These are phyloP conservation scores for Karstenula rhodostoma DNA, from an alignment of 2,329 filamentous ascomycete species.

Conservation along the genomic window DNA sequence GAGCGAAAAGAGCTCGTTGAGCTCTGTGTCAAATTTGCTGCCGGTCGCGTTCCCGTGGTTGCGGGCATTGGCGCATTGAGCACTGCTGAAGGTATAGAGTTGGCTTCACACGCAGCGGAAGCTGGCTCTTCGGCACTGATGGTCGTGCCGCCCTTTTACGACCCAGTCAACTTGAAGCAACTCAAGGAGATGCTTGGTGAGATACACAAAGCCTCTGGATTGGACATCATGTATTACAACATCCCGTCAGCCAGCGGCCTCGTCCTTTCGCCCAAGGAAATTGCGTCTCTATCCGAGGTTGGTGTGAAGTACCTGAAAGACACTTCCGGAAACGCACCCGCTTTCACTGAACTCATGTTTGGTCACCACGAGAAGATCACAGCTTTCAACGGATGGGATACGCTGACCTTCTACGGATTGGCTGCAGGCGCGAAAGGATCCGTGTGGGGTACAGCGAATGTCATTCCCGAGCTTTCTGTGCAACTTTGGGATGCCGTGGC, in stretches of 20 bases:
- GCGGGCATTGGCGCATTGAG: slow-evolving; percentile 57
- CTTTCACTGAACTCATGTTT: slow-evolving; percentile 60
- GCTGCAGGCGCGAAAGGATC: slow-evolving; percentile 60
- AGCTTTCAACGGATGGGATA: slow-evolving; percentile 63
- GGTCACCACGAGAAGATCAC: slow-evolving; percentile 53
- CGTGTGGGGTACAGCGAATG: slow-evolving; percentile 61
- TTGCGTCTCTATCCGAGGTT: slow-evolving; percentile 55
- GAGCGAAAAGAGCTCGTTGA: slow-evolving; percentile 58
- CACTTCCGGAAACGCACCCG: slow-evolving; percentile 61
- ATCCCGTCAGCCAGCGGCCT: slow-evolving; percentile 59
- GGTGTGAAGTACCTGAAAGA: slow-evolving; percentile 63
- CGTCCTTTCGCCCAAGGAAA: slow-evolving; percentile 52
- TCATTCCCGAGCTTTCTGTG: slow-evolving; percentile 59
- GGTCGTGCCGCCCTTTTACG: slow-evolving; percentile 62
- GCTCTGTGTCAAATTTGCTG: slow-evolving; percentile 48
- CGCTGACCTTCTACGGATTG: slow-evolving; percentile 62
- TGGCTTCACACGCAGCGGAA: slow-evolving; percentile 51
- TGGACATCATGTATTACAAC: slow-evolving; percentile 62
- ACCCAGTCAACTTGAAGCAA: slow-evolving; percentile 52
- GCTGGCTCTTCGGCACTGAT: slow-evolving; percentile 55
- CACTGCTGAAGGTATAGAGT: slow-evolving; percentile 52
- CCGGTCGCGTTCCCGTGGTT: slow-evolving; percentile 53
- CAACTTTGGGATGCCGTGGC: slow-evolving; percentile 59
- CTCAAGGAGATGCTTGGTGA: slow-evolving; percentile 53
- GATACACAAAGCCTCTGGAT: slow-evolving; percentile 50